phyloP scores from a whole-genome alignment of 345 rosid species.

The Salix koriyanagi region DNA sequence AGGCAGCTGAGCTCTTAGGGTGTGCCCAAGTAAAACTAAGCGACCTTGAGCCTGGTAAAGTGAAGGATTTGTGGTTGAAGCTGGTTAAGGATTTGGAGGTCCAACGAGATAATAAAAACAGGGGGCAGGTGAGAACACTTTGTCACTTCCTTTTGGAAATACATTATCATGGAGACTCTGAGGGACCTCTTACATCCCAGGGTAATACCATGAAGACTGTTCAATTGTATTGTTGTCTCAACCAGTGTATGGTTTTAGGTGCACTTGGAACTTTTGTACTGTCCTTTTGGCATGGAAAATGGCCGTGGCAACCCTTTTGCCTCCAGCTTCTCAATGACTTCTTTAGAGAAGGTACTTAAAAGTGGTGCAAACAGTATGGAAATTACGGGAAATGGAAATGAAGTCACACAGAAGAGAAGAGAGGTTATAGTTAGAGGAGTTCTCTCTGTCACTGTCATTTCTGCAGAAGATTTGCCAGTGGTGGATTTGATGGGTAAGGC shows the following conservation, averaged over 20 bases:
- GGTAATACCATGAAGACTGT: not conserved
- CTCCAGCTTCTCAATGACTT: conserved; percentile 58
- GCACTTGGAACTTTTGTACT: conserved; percentile 88
- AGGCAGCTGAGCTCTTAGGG: conserved; percentile 81
- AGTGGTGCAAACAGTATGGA: conserved; percentile 49
- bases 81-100: conserved; percentile 94
- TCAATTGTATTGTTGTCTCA: not conserved
- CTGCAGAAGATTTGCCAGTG: conserved; percentile 84
- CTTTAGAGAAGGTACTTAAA: conserved; percentile 84
- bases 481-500: conserved; percentile 93
- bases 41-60: conserved; percentile 95
- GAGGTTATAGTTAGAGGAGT: conserved; percentile 94
- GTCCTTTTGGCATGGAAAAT: conserved; percentile 70
- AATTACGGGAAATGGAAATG: conserved; percentile 46
- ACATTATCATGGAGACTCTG: not conserved
- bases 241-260: conserved; percentile 45
- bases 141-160: not conserved
- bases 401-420: conserved; percentile 47
- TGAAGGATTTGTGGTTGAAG: conserved; percentile 96
- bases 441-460: conserved; percentile 77
- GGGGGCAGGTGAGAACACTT: conserved; percentile 70
- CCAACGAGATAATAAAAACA: conserved; percentile 83
- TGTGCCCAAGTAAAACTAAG: conserved; percentile 73
- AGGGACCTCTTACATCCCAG: not conserved
- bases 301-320: conserved; percentile 58